Conservation (phyloP, 2,329 filamentous ascomycete genomes). For the Aspergillus sp. region DNA sequence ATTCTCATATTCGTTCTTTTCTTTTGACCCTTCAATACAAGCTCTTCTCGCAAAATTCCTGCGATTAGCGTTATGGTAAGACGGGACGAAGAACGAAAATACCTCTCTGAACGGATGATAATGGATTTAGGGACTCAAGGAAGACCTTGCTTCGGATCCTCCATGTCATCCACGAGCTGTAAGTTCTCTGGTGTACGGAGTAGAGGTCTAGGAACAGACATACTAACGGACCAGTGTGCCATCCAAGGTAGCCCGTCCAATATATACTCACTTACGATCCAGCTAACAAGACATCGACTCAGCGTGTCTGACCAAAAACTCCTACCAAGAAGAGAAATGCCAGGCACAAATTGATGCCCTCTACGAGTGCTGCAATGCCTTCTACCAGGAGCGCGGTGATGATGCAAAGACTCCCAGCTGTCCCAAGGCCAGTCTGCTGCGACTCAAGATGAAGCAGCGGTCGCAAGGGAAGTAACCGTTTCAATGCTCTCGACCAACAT, state of each 20-base stretch:
- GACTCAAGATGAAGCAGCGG: slow-evolving; percentile 81
- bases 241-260: slow-evolving; percentile 69
- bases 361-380: slow-evolving; percentile 89
- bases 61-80: slow-evolving; percentile 28
- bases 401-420: slow-evolving; percentile 76
- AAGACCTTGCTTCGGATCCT: slow-evolving; percentile 71
- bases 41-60: not conserved
- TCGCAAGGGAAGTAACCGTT: slow-evolving; percentile 38
- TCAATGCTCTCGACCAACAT: not conserved
- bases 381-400: slow-evolving; percentile 79
- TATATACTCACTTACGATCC: not conserved
- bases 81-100: not conserved
- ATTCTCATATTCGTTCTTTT: too few relatives aligned
- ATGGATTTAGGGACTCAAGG: slow-evolving; percentile 48
- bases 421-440: slow-evolving; percentile 75
- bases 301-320: slow-evolving; percentile 84
- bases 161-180: slow-evolving; percentile 85
- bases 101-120: slow-evolving; percentile 5
- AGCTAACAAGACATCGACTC: slow-evolving; percentile 7
- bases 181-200: slow-evolving; percentile 36
- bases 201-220: not conserved
- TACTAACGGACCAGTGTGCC: slow-evolving; percentile 62
- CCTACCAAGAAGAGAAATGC: slow-evolving; percentile 84
- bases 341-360: slow-evolving; percentile 74
- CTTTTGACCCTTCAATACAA: not conserved